Evolutionary conservation across 352 stramenopile genomes (phyloP).

Genomic region (Pilasporangium apinafurcum): DNA sequence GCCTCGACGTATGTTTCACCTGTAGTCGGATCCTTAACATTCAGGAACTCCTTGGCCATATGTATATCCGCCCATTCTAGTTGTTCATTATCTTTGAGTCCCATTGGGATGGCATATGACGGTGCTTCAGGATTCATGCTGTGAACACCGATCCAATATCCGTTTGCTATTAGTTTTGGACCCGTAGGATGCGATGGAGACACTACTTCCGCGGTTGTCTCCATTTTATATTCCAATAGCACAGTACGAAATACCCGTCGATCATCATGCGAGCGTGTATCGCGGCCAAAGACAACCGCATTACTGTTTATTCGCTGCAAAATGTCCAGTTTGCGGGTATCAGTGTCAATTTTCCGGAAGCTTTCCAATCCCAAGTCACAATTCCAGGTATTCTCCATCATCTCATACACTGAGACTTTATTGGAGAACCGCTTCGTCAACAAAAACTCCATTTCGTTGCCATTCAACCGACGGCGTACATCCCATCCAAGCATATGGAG

Average conservation of each 20-base stretch:
- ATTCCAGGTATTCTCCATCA: conserved; percentile 35
- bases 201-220: conserved; percentile 14
- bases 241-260: conserved; percentile 35
- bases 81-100: conserved; percentile 4
- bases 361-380: conserved; percentile 26
- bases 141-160: conserved; percentile 37
- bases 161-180: no score
- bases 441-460: conserved; percentile 27
- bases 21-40: conserved; percentile 19
- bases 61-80: conserved; percentile 39
- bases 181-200: no score
- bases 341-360: conserved; percentile 37
- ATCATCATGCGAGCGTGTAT: conserved; percentile 31
- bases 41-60: conserved; percentile 36
- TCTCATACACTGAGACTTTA: conserved; percentile 14
- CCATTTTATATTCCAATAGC: conserved; percentile 35
- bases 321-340: conserved; percentile 38
- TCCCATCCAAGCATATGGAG: conserved; percentile 43
- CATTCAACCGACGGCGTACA: conserved; percentile 19
- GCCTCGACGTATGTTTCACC: conserved; percentile 27
- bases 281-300: conserved; percentile 33
- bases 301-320: conserved; percentile 30
- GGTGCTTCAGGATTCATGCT: conserved; percentile 17
- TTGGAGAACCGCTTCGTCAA: conserved; percentile 34
- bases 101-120: no score